Percentiles rank a stretch among this genome's conserved stretches.
These are phyloP conservation scores for Penicillium capsulatum DNA, from an alignment of 2,329 filamentous ascomycete genomes.

Conservation along the genomic window DNA sequence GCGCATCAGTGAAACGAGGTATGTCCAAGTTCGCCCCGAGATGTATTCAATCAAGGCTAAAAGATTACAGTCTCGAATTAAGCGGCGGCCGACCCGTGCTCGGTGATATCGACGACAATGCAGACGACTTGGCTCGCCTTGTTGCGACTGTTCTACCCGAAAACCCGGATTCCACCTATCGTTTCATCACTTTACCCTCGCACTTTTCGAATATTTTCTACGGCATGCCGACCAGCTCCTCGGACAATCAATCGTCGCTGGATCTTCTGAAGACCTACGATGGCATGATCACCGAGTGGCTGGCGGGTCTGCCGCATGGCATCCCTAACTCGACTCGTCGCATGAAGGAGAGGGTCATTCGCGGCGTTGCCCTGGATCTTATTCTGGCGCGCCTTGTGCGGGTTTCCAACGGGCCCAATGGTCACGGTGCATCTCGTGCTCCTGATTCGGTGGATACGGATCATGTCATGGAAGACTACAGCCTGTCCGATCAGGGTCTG, in stretches of 20 bases:
- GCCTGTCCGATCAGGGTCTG: not conserved
- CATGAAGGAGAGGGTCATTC: conserved; percentile 37
- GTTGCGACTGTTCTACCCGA: conserved; percentile 16
- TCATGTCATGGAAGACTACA: not conserved
- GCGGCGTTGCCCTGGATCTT: conserved; percentile 36
- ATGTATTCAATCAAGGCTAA: not conserved
- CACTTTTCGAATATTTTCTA: conserved; percentile 13
- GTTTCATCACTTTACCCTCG: conserved; percentile 21
- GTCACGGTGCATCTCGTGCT: not conserved
- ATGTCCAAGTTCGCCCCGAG: conserved; percentile 8
- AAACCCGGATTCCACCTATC: conserved; percentile 2
- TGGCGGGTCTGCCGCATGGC: conserved; percentile 29
- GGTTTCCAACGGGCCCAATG: conserved; percentile 10
- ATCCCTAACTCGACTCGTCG: conserved; percentile 38
- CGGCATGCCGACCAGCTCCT: conserved; percentile 6
- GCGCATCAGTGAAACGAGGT: conserved; percentile 29
- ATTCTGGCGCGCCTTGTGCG: conserved; percentile 31
- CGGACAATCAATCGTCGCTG: conserved; percentile 6
- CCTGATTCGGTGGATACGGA: not conserved
- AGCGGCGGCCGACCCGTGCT: conserved; percentile 23
- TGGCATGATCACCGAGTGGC: conserved; percentile 35
- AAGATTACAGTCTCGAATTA: conserved; percentile 30
- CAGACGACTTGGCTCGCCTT: conserved; percentile 28
- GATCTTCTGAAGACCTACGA: conserved; percentile 34
- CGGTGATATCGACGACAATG: conserved; percentile 37